Conservation (phyloP, 768 basidiomycete species). For the Megacollybia marginata region DNA sequence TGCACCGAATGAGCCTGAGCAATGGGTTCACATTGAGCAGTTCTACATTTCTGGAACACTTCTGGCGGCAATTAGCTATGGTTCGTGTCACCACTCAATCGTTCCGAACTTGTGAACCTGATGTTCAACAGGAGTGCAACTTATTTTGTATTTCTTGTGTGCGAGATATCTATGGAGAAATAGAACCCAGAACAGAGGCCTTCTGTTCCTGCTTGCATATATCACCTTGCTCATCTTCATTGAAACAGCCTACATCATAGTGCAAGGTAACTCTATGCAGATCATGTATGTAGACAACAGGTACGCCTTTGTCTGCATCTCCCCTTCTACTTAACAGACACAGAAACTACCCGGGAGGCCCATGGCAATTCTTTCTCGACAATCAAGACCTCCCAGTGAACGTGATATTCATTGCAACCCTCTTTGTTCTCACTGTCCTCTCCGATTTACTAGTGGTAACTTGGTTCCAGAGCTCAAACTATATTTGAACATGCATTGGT, state of each 20-base stretch:
- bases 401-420: constrained; percentile 33
- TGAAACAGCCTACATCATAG: constrained; percentile 29
- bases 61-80: too few relatives aligned
- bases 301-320: neutral
- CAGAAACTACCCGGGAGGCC: constrained; percentile 18
- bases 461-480: neutral
- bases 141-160: constrained; percentile 29
- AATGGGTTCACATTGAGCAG: too few relatives aligned
- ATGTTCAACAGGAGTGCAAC: constrained; percentile 24
- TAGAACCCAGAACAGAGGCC: constrained; percentile 18
- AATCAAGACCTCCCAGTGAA: constrained; percentile 34
- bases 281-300: constrained; percentile 35
- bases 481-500: neutral
- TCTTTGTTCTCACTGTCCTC: constrained; percentile 35
- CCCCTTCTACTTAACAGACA: neutral
- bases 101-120: too few relatives aligned
- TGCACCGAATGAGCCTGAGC: too few relatives aligned
- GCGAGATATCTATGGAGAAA: constrained; percentile 29
- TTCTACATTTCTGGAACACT: too few relatives aligned
- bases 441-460: constrained; percentile 36
- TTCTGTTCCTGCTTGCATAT: constrained; percentile 28
- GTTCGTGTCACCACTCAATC: too few relatives aligned
- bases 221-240: constrained; percentile 28
- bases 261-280: constrained; percentile 32
- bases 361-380: constrained; percentile 35